Base-by-base conservation (phyloP, 345 rosid genomes). In the Gossypium arboreum region DNA sequence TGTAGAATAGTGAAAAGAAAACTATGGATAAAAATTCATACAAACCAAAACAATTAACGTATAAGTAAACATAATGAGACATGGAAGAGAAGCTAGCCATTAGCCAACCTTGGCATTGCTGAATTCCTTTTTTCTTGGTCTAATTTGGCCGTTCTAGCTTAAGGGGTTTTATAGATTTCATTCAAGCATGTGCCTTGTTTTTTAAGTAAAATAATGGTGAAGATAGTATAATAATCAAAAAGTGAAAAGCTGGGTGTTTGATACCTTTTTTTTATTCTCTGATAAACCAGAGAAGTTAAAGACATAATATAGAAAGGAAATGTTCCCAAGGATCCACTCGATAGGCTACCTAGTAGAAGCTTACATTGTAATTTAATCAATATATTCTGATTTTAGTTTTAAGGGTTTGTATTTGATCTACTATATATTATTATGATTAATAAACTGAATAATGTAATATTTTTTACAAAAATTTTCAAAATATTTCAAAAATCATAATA, bases 261-360 rank as follows among this genome's bases (percentile, higher is more conserved):
- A 47, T 22, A 47, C 2, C 12, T 22, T 17, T 7, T 68, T 56
- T 24, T 47, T 57, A 68, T 68, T 68, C 72, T 48, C 16, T 47
- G 57, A 48, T 24, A 3, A 68, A 2, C 57, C 2, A 0, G 0
- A 22, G 7, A 68, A 68, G 56, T 48, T 47, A 48, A 48, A 47
- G 72, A 68, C 72, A 68, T 45, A 67, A 47, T 48, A 15, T 29
- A 29, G 67, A 52, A 17, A 18, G 60, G 60, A 54, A 54, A 54
- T 54, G 58, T n/a, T 54, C 22, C 22, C 7, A 54, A 54, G 24
- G 22, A 15, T 56, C 60, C 3, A 18, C 11, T 7, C 10, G 24
- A 55, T 55, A 7, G 9, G 41, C 41, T 34, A 1, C 41, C 41
- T 34, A 34, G 60, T 56, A n/a, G 25, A 56, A 18, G 60, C 25